Percentiles rank a stretch among this genome's conserved stretches.
Conservation (phyloP, 2,329 filamentous ascomycete species). For the Pseudogymnoascus sp. region DNA sequence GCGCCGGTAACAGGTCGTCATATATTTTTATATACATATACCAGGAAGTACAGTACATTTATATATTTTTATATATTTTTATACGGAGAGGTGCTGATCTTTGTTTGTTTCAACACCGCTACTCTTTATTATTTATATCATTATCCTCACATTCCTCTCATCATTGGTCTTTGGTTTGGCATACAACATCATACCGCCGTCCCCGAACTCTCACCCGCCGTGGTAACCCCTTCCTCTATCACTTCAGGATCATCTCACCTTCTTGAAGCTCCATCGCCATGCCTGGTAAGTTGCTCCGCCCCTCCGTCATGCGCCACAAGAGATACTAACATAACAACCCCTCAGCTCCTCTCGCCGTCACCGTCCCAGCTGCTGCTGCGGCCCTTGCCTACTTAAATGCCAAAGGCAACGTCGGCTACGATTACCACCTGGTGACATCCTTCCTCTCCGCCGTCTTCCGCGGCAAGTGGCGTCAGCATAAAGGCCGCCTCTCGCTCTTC, state of each 20-base stretch:
- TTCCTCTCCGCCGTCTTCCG: constrained; percentile 38
- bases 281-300: not conserved
- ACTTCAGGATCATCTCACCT: not conserved
- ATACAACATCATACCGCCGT: not conserved
- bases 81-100: not conserved
- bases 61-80: too few species aligned
- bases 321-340: not conserved
- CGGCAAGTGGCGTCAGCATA: constrained; percentile 39
- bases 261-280: not conserved
- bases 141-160: not conserved
- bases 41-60: not conserved
- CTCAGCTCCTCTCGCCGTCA: constrained; percentile 43
- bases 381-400: constrained; percentile 73
- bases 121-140: not conserved
- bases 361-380: constrained; percentile 54
- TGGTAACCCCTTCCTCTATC: not conserved
- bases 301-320: not conserved
- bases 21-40: not conserved
- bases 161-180: not conserved
- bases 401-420: constrained; percentile 56
- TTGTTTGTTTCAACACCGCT: not conserved
- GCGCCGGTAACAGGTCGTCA: not conserved
- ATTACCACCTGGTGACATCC: constrained; percentile 50
- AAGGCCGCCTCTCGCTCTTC: constrained; percentile 61
- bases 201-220: not conserved